These are phyloP conservation scores for Rubia peregrina DNA, from an alignment of 305 asterid species.

Conservation along the genomic window DNA sequence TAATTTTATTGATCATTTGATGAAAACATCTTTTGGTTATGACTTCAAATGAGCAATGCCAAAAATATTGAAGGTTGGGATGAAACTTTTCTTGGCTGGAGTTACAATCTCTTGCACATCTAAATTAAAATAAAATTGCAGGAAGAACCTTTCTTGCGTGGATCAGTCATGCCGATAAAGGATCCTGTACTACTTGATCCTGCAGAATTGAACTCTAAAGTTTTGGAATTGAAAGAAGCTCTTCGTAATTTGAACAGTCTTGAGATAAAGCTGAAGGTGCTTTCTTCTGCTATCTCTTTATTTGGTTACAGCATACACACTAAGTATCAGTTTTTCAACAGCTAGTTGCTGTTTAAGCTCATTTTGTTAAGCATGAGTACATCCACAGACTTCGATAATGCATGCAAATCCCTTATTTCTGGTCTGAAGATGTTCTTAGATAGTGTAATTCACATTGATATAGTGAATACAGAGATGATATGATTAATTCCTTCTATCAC, in stretches of 20 bases:
- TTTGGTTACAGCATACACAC: not conserved
- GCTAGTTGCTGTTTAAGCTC: not conserved
- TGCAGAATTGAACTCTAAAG: slow-evolving; percentile 40
- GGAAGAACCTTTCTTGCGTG: slow-evolving; percentile 68
- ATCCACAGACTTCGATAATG: not conserved
- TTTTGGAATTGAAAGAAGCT: slow-evolving; percentile 51
- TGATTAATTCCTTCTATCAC: not conserved
- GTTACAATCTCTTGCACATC: slow-evolving; percentile 14
- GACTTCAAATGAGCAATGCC: not conserved
- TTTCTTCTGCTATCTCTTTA: slow-evolving; percentile 21
- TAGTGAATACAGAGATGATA: not conserved
- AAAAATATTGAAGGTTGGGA: not conserved
- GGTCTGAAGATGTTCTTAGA: not conserved
- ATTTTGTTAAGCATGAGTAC: not conserved
- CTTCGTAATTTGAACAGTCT: slow-evolving; percentile 57
- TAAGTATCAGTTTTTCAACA: not conserved
- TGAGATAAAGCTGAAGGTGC: slow-evolving; percentile 84
- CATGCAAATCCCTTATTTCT: not conserved
- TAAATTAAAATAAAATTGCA: slow-evolving; percentile 32
- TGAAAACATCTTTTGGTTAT: not conserved
- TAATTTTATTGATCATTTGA: not conserved
- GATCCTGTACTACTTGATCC: slow-evolving; percentile 33
- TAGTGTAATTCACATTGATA: not conserved
- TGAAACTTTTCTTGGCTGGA: slow-evolving; percentile 3
- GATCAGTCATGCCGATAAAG: slow-evolving; percentile 49